Base-by-base conservation (phyloP, 805 yeast species). In the Pichia manshurica region DNA sequence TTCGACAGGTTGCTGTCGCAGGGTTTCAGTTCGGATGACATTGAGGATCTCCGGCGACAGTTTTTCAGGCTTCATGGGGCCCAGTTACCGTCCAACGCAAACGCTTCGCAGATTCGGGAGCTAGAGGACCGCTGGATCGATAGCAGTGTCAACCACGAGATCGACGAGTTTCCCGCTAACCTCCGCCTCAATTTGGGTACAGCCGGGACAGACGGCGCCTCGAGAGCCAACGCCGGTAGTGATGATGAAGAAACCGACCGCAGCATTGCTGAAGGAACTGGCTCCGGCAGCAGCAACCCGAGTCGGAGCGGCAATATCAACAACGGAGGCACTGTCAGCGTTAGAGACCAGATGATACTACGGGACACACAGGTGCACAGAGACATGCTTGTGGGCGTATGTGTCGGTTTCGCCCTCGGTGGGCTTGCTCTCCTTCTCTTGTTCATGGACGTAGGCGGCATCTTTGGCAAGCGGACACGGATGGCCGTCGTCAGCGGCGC, bases 81-180 rank as follows among this genome's bases (percentile, higher is more conserved):
- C 39, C 66, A 52, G 9, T 40, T 56, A 41, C 44, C 44, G 13
- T 58, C 59, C 22, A 72, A 72, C 33, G 74, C 68, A 42, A 76
- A 73, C 19, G 73, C 66, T 42, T 75, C 72, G 21, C 86, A 75
- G 48, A 64, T 82, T 2, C 62, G 87, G 44, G 82, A 82, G 53
- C 63, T 87, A 49, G 96, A 88, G 60, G 96, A 88, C 55, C 72
- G 87, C 48, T 89, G 96, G 96, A 84, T 88, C 51, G 93, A 88
- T 54, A 79, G 83, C 42, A 84, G 88, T 0, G 85, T 78, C 4
- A 74, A 74, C 47, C 77, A 74, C 45, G 75, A 71, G 46, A 73
- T 72, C 45, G 76, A 71, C 43, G 75, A 69, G 42, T 70, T 73
- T 35, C 70, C 72, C 32, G 68, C 75, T 15, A 66, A 60, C 35